Evolutionary conservation across 768 basidiomycete genomes (phyloP).

Genomic region (Lactarius akahatsu): DNA sequence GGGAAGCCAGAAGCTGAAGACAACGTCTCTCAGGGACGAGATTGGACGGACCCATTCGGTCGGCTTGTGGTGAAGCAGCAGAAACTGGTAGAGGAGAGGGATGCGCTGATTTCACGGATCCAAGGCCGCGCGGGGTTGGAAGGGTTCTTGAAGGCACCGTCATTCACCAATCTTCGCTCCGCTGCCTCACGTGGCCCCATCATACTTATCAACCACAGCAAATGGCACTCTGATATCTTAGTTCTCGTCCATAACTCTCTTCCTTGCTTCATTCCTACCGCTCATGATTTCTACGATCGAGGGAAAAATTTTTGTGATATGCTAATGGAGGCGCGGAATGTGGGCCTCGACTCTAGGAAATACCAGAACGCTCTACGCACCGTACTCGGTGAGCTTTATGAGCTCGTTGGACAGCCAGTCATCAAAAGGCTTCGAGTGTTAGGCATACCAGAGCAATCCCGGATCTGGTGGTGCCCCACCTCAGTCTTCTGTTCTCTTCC

Average conservation of each 20-base stretch:
- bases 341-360: too few species aligned
- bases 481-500: too few species aligned
- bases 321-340: too few species aligned
- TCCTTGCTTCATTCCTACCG: not conserved
- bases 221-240: conserved; percentile 4
- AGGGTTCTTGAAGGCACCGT: conserved; percentile 1
- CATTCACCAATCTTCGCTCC: not conserved
- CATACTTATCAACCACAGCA: conserved; percentile 9
- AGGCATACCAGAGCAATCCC: too few species aligned
- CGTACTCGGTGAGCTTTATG: too few species aligned
- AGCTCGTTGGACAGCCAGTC: too few species aligned
- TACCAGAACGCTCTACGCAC: too few species aligned
- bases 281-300: not conserved
- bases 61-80: not conserved
- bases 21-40: too few species aligned
- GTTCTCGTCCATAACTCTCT: not conserved
- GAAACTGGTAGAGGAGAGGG: conserved; percentile 1
- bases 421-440: too few species aligned
- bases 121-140: not conserved
- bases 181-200: conserved; percentile 10
- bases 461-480: too few species aligned
- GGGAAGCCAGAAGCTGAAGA: too few species aligned
- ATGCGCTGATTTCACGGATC: not conserved
- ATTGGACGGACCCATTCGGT: not conserved
- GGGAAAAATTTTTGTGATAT: not conserved